Base-by-base conservation (phyloP, 1,284 basidiomycete species). In the Malassezia japonica region DNA sequence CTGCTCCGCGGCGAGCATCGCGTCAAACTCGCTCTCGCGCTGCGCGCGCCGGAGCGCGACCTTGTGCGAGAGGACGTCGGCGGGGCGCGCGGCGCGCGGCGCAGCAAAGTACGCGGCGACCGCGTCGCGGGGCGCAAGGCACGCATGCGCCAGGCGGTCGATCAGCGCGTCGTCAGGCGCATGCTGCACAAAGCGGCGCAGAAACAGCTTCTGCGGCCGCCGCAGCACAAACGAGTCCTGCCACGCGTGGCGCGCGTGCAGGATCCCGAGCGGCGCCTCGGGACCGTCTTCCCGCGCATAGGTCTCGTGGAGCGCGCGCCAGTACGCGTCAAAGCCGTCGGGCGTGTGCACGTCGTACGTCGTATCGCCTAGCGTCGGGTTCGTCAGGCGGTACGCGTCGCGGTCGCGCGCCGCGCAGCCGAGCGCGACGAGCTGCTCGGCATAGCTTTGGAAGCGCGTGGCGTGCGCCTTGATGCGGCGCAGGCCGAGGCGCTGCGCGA, bases 1-100 rank as follows among this genome's bases (percentile, higher is more conserved):
- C 70, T 82, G 78, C 35, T 83, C 72, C 9, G 74, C 76, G 34
- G 64, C 59, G 6, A 87, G 68, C 46, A 86, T 71, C 6, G 70
- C 73, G 5, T 79, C 77, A 84, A 84, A 87, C 48, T 81, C 80
- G 21, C 73, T 74, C 66, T 84, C 81, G 57, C 82, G 57, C 42
- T 58, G 59, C 21, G 41, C 45, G 4, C 58, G 54, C 10, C 60
- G 58, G 10, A 59, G 60, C 21, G 46, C 48, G 25, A 62, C 57
- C 49, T 71, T 73, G 21, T 54, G 46, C 5, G 55, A 46, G 4
- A 84, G 73, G 12, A 76, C 73, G 1, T 77, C 76, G 53, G 81
- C 77, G 31, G 76, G 74, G 13, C 72, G 72, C 67, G 42, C 45
- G 18, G 15, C 35, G 27, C 39, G 25, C 29, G 31, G 42, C 31